Evolutionary conservation across 225 moss, liverwort and hornwort species (phyloP).

Genomic region (Sphagnum contortum): DNA sequence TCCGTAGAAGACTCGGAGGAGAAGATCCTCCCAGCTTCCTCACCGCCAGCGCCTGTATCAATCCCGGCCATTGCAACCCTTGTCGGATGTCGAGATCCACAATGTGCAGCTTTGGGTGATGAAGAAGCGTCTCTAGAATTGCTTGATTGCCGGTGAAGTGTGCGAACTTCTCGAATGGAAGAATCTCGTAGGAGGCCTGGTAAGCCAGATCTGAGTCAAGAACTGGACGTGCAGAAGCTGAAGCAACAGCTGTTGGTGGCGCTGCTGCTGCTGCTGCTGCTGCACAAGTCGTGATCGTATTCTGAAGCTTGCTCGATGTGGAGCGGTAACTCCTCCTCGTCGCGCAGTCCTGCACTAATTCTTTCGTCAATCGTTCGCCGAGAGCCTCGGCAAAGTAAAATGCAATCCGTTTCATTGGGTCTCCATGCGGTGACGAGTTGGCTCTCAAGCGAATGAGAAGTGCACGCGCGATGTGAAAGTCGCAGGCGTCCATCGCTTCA

Average conservation of each 20-base stretch:
- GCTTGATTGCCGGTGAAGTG: constrained; percentile 25
- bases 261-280: not conserved
- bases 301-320: no score
- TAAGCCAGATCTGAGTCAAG: constrained; percentile 6
- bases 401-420: constrained; percentile 23
- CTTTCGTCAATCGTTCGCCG: constrained; percentile 13
- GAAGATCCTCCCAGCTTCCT: constrained; percentile 5
- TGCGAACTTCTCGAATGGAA: constrained; percentile 21
- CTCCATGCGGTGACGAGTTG: constrained; percentile 16
- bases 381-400: constrained; percentile 27
- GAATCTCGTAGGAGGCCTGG: constrained; percentile 14
- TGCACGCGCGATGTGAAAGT: constrained; percentile 18
- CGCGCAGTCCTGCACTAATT: constrained; percentile 1
- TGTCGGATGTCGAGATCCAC: constrained; percentile 28
- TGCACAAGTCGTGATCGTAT: no score
- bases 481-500: constrained; percentile 26
- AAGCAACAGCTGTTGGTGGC: constrained; percentile 1
- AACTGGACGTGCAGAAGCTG: not conserved
- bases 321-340: no score
- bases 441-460: constrained; percentile 22
- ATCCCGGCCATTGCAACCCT: constrained; percentile 21
- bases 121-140: constrained; percentile 23
- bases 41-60: constrained; percentile 16
- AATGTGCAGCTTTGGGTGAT: constrained; percentile 17
- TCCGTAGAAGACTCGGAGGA: constrained; percentile 14